phyloP scores from a whole-genome alignment of 2,329 filamentous ascomycete genomes.

The Chaetomiaceae sp. region DNA sequence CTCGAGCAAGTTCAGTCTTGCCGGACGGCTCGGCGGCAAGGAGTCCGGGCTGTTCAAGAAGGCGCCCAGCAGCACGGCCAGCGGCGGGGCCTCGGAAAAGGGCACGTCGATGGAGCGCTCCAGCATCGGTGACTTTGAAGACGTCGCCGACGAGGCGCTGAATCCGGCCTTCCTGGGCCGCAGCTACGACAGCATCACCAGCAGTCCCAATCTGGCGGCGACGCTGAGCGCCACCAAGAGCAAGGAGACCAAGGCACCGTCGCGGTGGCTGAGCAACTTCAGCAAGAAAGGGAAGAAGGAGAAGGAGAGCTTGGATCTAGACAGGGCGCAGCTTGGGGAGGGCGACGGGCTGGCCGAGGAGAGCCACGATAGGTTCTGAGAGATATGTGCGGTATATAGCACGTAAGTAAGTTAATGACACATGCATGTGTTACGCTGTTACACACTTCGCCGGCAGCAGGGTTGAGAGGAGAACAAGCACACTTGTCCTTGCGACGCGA shows the following conservation, averaged over 20 bases:
- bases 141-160: conserved; percentile 41
- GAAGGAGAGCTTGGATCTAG: conserved; percentile 50
- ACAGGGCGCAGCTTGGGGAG: conserved; percentile 30
- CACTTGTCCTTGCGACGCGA: too few species aligned
- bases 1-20: conserved; percentile 59
- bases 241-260: conserved; percentile 35
- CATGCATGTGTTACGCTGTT: conserved; percentile 3
- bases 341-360: conserved; percentile 13
- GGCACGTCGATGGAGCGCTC: conserved; percentile 50
- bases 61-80: conserved; percentile 40
- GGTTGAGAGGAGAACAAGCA: too few species aligned
- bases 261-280: conserved; percentile 42
- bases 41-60: conserved; percentile 53
- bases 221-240: conserved; percentile 31
- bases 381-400: not conserved
- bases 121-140: conserved; percentile 52
- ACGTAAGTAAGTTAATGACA: not conserved
- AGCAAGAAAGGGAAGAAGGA: conserved; percentile 57
- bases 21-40: conserved; percentile 49
- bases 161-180: conserved; percentile 41
- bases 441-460: too few species aligned
- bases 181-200: conserved; percentile 51
- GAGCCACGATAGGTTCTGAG: not conserved
- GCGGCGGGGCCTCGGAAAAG: conserved; percentile 51
- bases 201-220: conserved; percentile 51